Evolutionary conservation across 2,329 filamentous ascomycete species (phyloP).

Genomic region (Diaporthe sp.): DNA sequence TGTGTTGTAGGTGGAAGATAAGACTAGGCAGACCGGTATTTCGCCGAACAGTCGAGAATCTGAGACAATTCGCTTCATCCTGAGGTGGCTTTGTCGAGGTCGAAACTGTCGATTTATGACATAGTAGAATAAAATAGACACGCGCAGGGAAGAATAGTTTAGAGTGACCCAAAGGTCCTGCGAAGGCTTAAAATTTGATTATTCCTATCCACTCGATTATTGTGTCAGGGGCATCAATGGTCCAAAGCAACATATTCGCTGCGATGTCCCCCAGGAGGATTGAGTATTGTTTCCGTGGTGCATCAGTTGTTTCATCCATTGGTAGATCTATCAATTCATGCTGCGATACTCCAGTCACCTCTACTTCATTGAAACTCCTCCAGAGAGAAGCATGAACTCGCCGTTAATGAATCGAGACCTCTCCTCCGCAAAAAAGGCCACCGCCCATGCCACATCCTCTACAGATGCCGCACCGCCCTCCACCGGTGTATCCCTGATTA

Average conservation of each 20-base stretch:
- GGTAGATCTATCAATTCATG: background rate
- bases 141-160: too few species aligned
- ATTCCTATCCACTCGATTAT: too few species aligned
- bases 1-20: too few species aligned
- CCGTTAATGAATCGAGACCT: background rate
- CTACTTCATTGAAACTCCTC: background rate
- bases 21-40: too few species aligned
- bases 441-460: background rate
- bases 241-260: background rate
- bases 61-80: too few species aligned
- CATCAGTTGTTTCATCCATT: background rate
- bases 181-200: too few species aligned
- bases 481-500: background rate
- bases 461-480: background rate
- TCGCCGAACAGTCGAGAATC: too few species aligned
- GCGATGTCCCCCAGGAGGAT: background rate
- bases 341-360: background rate
- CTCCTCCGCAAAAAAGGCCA: background rate
- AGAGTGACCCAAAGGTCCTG: too few species aligned
- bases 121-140: too few species aligned
- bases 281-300: background rate
- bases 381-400: background rate
- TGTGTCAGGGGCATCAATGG: too few species aligned
- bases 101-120: too few species aligned
- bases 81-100: too few species aligned